Evolutionary conservation across 2,329 filamentous ascomycete species (phyloP).

Genomic region (Tolypocladium pustulatum): DNA sequence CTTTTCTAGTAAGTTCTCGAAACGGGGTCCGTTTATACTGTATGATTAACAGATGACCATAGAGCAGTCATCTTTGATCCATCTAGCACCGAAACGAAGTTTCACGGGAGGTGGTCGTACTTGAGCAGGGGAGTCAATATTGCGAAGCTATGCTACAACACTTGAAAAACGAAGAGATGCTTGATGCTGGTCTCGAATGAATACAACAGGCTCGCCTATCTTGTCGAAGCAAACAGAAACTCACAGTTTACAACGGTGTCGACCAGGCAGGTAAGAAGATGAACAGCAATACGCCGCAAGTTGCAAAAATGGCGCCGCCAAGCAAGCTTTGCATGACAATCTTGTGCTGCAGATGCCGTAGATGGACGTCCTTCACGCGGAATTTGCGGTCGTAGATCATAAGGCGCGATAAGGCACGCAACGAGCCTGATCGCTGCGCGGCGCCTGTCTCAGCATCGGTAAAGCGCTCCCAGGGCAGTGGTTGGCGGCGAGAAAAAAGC

Average conservation of each 20-base stretch:
- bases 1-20: too few species aligned
- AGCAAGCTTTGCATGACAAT: conserved; percentile 31
- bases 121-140: too few species aligned
- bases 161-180: too few species aligned
- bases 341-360: conserved; percentile 31
- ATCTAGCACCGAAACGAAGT: too few species aligned
- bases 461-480: conserved; percentile 36
- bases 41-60: too few species aligned
- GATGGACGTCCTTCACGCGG: conserved; percentile 30
- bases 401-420: conserved; percentile 22
- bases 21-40: too few species aligned
- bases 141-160: too few species aligned
- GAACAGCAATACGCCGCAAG: conserved; percentile 25
- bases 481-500: conserved; percentile 33
- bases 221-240: too few species aligned
- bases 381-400: conserved; percentile 38
- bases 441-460: conserved; percentile 22
- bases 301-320: conserved; percentile 26
- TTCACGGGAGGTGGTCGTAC: too few species aligned
- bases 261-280: conserved; percentile 16
- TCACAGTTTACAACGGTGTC: neutral
- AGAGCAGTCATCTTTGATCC: too few species aligned
- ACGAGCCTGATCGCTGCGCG: conserved; percentile 14
- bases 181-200: too few species aligned
- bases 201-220: too few species aligned